Evolutionary conservation across 1,139 yeast species (phyloP), one percentile per base, ranked within the genome.

Genomic region (Kazachstania sp.): DNA sequence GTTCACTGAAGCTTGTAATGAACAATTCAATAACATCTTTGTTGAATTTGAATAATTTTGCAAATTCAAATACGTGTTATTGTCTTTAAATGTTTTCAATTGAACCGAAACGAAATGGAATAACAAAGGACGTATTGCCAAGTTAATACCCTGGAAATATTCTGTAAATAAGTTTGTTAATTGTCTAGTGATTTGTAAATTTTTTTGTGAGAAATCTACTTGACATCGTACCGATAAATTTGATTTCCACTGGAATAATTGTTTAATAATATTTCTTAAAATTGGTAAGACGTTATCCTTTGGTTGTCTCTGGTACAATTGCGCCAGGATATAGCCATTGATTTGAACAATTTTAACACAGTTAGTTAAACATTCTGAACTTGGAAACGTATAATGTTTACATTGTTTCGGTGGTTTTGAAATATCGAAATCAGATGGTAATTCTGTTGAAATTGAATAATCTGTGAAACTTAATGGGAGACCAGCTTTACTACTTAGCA

Each of bases 401-500:
- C 83, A 77, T 16, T 73, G 72, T 1, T 74, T 67, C 34, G 78
- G 78, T 36, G 83, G 83, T 39, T 68, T 66, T 5, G 75, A 71
- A 74, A 79, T 75, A 51, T 78, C 82, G 57, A 82, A 78, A 64
- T 84, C 94, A 47, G 75, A 75, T 0, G 95, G 95, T 20, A 85
- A 68, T 49, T 79, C 88, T 0, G 94, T 81, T 1, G 86, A 78
- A 18, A 86, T 84, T 53, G 86, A 82, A 54, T 83, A 86, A 60
- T 86, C 95, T 1, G 86, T 80, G 53, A 86, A 74, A 47, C 90
- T 80, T 40, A 85, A 65, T 0, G 95, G 95, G 36, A 86, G 69
- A 0, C 95, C 95, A 1, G 92, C 90, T 59, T 86, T 86, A 12
- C 94, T 83, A 18, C 88, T 81, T 41, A 86, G 68, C 87, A 86